These are phyloP conservation scores for Fusarium begoniae DNA, from an alignment of 2,329 filamentous ascomycete species.

Conservation along the genomic window DNA sequence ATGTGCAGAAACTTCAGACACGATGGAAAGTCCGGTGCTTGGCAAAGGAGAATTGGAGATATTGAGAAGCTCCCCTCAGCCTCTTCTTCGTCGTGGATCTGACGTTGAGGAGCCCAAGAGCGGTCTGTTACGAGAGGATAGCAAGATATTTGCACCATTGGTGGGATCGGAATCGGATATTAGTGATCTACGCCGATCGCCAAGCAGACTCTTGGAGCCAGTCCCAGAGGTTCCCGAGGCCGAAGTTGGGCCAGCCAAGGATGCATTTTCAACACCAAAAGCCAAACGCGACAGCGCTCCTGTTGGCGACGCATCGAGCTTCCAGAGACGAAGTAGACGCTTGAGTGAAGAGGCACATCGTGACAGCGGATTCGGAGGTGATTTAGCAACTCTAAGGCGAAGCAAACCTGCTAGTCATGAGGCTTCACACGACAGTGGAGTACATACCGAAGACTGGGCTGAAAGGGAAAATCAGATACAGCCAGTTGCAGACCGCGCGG, in stretches of 20 bases:
- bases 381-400: constrained; percentile 54
- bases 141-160: constrained; percentile 34
- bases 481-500: constrained; percentile 30
- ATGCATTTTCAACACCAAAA: constrained; percentile 33
- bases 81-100: constrained; percentile 46
- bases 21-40: constrained; percentile 52
- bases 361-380: constrained; percentile 61
- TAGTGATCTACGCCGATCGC: constrained; percentile 54
- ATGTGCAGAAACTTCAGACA: constrained; percentile 40
- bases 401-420: constrained; percentile 48
- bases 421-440: constrained; percentile 63
- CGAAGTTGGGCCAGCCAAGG: constrained; percentile 46
- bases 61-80: constrained; percentile 30
- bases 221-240: constrained; percentile 62
- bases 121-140: constrained; percentile 46
- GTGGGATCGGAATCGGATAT: constrained; percentile 41
- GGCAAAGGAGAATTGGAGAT: constrained; percentile 42
- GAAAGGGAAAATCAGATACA: constrained; percentile 43
- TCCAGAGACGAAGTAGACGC: constrained; percentile 49
- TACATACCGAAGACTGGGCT: constrained; percentile 62
- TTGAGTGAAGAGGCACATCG: constrained; percentile 52
- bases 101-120: constrained; percentile 44
- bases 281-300: constrained; percentile 49
- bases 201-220: constrained; percentile 58
- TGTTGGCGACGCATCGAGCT: constrained; percentile 51